Base-by-base conservation (phyloP, 2,329 filamentous ascomycete genomes). In the Penicillium brevicompactum region DNA sequence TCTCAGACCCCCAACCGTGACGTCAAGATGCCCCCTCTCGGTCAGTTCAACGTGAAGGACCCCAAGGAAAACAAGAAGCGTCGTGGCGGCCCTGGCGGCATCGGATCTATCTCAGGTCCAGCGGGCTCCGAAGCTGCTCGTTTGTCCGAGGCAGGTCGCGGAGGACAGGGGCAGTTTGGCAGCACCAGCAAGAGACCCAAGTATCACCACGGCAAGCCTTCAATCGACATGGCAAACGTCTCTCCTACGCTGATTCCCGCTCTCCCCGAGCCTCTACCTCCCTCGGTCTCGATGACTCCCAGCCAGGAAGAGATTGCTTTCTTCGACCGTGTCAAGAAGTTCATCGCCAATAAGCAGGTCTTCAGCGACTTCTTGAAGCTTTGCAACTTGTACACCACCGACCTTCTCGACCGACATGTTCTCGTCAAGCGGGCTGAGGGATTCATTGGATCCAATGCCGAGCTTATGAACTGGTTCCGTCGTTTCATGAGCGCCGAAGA, bases 351-450 rank as follows among this genome's bases (percentile, higher is more conserved):
- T 73, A 90, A 96, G 72, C 89, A 91, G 53, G 88, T 88, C 2
- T 95, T 96, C 83, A 92, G 90, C 66, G 94, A 99, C 72, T 99
- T 99, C 74, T 77, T 99, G 61, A 99, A 99, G 78, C 85, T 99
- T 6, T 94, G 93, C 79, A 99, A 97, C 65, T 82, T 99, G 30
- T 99, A 91, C 77, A 94, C 90, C 21, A 90, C 96, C 66, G 92
- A 95, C 63, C 83, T 99, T 48, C 95, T 99, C 58, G 91, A 96
- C 68, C 88, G 88, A 54, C 87, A 90, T 57, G 86, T 91, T 2
- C 80, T 99, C 13, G 85, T 94, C 24, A 87, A 91, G 70, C 90
- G 94, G 70, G 91, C 91, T 2, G 86, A 87, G 51, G 84, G 86
- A 5, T 99, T 96, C 70, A 92, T 99, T 56, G 91, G 92, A 13